Base-by-base conservation (phyloP, 2,329 filamentous ascomycete genomes). In the Aureobasidium zeae region DNA sequence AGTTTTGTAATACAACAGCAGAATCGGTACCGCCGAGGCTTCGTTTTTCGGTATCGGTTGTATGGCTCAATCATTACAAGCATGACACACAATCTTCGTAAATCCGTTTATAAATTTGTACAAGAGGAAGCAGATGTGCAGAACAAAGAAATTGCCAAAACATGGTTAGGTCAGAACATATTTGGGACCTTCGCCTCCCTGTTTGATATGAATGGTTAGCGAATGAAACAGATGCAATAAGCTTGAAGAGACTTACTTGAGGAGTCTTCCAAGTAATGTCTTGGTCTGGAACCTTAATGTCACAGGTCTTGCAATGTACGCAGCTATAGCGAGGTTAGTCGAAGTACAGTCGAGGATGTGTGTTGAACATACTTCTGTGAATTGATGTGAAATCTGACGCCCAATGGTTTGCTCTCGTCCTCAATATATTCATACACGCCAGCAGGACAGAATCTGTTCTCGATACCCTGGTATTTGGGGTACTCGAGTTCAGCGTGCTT, bases 231-330 rank as follows among this genome's bases (percentile, higher is more conserved):
- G 15, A 16, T n/a, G n/a, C n/a, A 20, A 15, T 3, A 20, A 11
- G 3, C 5, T 9, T 4, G 7, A 29, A 8, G 24, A 19, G 13
- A n/a, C 41, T 16, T 36, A 39, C 88, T 61, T 95, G 87, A 5
- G 91, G 91, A 22, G 91, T 91, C 55, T 86, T 78, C 86, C 86
- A 62, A 28, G 48, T 95, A 66, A 98, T 96, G 60, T 96, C 91
- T 69, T 98, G 91, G 50, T 81, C 77, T 6, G 91, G 91, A 12
- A 86, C 89, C 70, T 98, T 98, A 69, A 98, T 98, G 64, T 98
- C 91, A 63, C 91, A 98, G 11, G 91, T 98, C 75, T 98, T 98
- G 74, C 91, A 98, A 67, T 98, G 91, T 52, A 98, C 94, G 63
- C 91, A 98, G 67, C 88, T 94, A 54, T 29, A 16, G 13, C 29